A percentile compares a stretch with the other conserved stretches of the same genome.
Evolutionary conservation across 2,329 filamentous ascomycete genomes (phyloP).

Genomic region (Talaromyces sp.): DNA sequence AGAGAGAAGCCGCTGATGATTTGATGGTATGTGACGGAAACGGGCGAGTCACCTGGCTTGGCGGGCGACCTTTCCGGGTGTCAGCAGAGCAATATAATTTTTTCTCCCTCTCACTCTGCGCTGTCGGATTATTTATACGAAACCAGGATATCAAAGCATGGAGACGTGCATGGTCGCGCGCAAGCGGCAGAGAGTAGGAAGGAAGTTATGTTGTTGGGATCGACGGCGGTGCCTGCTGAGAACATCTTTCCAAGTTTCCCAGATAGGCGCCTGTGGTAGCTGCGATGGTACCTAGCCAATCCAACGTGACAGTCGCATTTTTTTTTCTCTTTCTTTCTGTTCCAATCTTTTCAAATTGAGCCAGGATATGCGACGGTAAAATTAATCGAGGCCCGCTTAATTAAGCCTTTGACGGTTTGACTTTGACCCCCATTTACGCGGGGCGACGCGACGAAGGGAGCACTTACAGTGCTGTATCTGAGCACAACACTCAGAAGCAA

Average conservation of each 20-base stretch:
- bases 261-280: neutral
- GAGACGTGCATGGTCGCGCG: neutral
- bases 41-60: conserved; percentile 4
- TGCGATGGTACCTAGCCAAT: conserved; percentile 5
- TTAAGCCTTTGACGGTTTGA: neutral
- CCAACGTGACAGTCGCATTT: conserved; percentile 3
- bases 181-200: neutral
- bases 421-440: neutral
- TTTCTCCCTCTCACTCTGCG: neutral
- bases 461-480: neutral
- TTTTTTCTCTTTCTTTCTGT: neutral
- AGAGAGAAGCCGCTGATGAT: neutral
- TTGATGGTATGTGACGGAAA: neutral
- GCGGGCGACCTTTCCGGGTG: neutral
- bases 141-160: neutral
- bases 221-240: neutral
- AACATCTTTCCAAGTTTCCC: neutral
- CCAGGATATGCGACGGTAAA: neutral
- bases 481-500: neutral
- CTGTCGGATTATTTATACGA: neutral
- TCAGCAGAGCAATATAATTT: neutral
- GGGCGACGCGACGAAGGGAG: neutral
- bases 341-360: neutral
- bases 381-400: conserved; percentile 1
- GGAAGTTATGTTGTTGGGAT: neutral